Conservation (phyloP, 305 asterid genomes). For the Solanum hybrid region DNA sequence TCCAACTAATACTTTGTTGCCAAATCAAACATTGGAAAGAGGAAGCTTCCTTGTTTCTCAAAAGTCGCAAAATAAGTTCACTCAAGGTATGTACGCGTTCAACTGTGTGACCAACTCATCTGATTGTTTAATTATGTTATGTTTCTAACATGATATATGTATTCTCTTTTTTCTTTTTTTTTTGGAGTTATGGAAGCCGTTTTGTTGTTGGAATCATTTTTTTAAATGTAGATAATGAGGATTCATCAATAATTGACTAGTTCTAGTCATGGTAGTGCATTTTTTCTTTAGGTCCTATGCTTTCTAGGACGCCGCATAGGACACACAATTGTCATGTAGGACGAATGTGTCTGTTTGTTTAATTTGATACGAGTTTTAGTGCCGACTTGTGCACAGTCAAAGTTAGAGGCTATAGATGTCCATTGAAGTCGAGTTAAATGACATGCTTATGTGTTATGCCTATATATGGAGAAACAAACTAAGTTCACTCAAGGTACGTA, state of each 20-base stretch:
- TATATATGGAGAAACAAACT: background rate
- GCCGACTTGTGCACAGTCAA: too few relatives aligned
- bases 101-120: background rate
- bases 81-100: background rate
- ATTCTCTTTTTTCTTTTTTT: too few relatives aligned
- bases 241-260: background rate
- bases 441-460: too few relatives aligned
- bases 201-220: too few relatives aligned
- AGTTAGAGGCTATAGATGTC: too few relatives aligned
- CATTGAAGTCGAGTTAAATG: too few relatives aligned
- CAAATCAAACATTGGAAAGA: conserved; percentile 4
- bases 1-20: conserved; percentile 16
- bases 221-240: background rate
- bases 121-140: background rate
- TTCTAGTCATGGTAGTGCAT: background rate
- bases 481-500: background rate
- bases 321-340: background rate
- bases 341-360: too few relatives aligned
- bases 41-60: conserved; percentile 6
- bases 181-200: too few relatives aligned
- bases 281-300: background rate
- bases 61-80: background rate
- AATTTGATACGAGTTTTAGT: too few relatives aligned
- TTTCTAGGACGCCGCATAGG: background rate
- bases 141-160: background rate